Evolutionary conservation across 805 yeast species (phyloP).

Genomic region (Metschnikowia dekortorum): DNA sequence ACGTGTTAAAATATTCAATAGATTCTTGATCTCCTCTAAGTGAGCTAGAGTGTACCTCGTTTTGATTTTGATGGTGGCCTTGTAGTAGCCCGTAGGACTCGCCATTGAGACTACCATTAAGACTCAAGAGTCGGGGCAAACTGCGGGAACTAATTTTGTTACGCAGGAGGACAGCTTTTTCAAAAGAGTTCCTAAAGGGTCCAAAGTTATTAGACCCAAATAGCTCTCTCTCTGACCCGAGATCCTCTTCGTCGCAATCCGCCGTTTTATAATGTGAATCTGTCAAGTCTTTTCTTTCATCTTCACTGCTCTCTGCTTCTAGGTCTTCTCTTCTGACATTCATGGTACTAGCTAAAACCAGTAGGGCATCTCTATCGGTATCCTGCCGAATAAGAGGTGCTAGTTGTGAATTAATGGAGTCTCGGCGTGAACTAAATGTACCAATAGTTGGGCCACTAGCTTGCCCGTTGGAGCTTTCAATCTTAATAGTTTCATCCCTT

Average conservation of each 20-base stretch:
- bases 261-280: background rate
- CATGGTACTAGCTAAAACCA: conserved; percentile 30
- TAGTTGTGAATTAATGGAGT: conserved; percentile 2
- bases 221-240: conserved; percentile 36
- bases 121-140: conserved; percentile 20
- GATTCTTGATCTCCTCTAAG: conserved; percentile 11
- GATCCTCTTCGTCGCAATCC: conserved; percentile 26
- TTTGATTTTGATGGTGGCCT: conserved; percentile 31
- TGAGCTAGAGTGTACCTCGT: conserved; percentile 1
- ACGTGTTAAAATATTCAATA: conserved; percentile 36
- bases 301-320: conserved; percentile 30
- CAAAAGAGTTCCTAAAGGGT: conserved; percentile 19
- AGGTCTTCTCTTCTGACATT: conserved; percentile 35
- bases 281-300: conserved; percentile 15
- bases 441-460: conserved; percentile 28
- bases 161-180: conserved; percentile 23
- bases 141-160: conserved; percentile 4
- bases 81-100: conserved; percentile 31
- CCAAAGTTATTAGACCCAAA: conserved; percentile 28
- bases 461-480: conserved; percentile 10
- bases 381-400: conserved; percentile 29
- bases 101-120: conserved; percentile 28
- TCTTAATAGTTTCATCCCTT: conserved; percentile 34
- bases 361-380: conserved; percentile 38
- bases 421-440: conserved; percentile 20